These are phyloP conservation scores for Pythium coloratum DNA, from an alignment of 352 stramenopile genomes.

Conservation along the genomic window DNA sequence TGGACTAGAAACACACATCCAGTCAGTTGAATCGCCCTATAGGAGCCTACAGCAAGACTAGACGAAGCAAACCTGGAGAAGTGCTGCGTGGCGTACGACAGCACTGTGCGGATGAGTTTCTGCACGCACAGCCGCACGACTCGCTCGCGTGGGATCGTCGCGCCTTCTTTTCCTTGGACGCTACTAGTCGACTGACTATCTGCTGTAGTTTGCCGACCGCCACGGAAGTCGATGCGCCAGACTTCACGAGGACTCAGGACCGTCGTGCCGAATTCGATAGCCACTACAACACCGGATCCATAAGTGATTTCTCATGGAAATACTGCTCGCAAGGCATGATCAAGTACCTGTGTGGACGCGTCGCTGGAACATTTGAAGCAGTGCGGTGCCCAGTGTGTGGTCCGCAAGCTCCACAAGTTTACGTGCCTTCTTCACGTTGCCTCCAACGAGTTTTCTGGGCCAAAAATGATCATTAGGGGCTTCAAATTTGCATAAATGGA, in stretches of 20 bases:
- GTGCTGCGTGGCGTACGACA: conserved; percentile 32
- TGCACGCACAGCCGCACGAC: conserved; percentile 50
- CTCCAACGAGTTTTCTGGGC: conserved; percentile 28
- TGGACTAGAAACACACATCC: conserved; percentile 27
- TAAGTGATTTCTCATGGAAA: neutral
- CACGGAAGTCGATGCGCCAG: conserved; percentile 50
- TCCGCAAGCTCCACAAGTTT: conserved; percentile 46
- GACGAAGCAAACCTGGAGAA: conserved; percentile 35
- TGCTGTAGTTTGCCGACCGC: conserved; percentile 1
- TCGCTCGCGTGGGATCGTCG: conserved; percentile 9
- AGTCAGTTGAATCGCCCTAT: no score
- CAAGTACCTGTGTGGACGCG: conserved; percentile 9
- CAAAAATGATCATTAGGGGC: neutral
- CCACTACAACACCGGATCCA: conserved; percentile 35
- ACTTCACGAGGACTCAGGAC: conserved; percentile 54
- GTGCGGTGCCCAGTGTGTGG: conserved; percentile 28
- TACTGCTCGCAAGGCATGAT: neutral
- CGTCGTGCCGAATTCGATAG: conserved; percentile 57
- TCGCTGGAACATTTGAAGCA: conserved; percentile 40
- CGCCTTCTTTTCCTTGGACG: conserved; percentile 5
- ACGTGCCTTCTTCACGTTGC: conserved; percentile 46
- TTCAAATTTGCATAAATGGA: neutral
- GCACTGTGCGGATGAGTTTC: conserved; percentile 59
- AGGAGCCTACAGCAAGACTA: no score
- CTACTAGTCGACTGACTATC: conserved; percentile 13